A percentile compares a stretch with the other conserved stretches of the same genome.
phyloP scores from a whole-genome alignment of 257 asterid species.

The Nyctanthes arbortristis region DNA sequence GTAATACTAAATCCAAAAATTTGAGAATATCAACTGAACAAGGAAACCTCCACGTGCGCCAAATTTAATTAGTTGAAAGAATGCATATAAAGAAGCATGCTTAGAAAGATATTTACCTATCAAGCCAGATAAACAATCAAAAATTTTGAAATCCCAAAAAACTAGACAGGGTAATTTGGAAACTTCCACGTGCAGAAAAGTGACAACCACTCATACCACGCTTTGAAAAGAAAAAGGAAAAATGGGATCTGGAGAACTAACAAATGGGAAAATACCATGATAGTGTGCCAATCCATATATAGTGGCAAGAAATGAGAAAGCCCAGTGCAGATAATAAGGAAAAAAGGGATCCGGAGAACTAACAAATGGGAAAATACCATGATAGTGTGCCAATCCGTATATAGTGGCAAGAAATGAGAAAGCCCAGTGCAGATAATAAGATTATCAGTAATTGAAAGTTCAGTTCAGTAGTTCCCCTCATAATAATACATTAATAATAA shows the following conservation, averaged over 20 bases:
- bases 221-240: too few relatives aligned
- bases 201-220: too few relatives aligned
- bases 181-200: too few relatives aligned
- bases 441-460: neutral
- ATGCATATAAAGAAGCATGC: slow-evolving; percentile 6
- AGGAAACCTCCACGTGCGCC: neutral
- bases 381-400: neutral
- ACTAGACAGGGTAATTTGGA: too few relatives aligned
- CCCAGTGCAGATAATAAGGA: too few relatives aligned
- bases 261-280: too few relatives aligned
- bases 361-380: too few relatives aligned
- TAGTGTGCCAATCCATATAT: neutral
- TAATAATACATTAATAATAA: neutral
- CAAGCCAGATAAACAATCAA: neutral
- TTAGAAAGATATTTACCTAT: slow-evolving; percentile 2
- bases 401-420: neutral
- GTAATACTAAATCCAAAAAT: neutral
- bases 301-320: neutral
- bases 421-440: neutral
- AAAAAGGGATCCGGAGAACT: too few relatives aligned
- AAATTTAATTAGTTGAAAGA: neutral
- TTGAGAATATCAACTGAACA: slow-evolving; percentile 9
- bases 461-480: neutral
- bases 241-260: too few relatives aligned
- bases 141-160: too few relatives aligned